These are phyloP conservation scores for Micractinium conductrix DNA, from an alignment of 139 green algal genomes.

Conservation along the genomic window DNA sequence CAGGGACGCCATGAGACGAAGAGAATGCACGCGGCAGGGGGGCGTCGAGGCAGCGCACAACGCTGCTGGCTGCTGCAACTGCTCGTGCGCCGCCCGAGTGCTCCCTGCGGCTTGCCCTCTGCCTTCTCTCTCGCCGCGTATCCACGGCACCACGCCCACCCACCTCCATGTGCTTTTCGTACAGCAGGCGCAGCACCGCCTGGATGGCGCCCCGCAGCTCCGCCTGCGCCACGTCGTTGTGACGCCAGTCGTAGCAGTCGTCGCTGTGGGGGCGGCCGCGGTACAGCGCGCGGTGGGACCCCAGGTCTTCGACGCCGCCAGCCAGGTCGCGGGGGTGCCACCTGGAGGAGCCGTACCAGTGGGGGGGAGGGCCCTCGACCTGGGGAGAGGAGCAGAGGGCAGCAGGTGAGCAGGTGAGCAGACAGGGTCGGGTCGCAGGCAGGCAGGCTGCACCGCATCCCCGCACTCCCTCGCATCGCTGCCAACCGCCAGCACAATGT, in stretches of 20 bases:
- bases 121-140: no score
- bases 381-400: neutral
- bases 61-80: neutral
- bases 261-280: neutral
- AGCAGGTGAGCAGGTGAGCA: neutral
- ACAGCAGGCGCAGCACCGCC: slow-evolving; percentile 69
- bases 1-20: no score
- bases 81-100: neutral
- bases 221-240: slow-evolving; percentile 50
- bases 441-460: no score
- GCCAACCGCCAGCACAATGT: no score
- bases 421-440: no score
- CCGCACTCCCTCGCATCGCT: no score
- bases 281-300: slow-evolving; percentile 15
- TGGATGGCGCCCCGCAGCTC: slow-evolving; percentile 55
- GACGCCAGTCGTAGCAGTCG: slow-evolving; percentile 47
- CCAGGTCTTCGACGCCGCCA: slow-evolving; percentile 9
- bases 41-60: neutral
- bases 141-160: neutral
- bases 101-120: neutral
- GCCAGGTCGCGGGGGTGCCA: slow-evolving; percentile 26
- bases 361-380: slow-evolving; percentile 58
- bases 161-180: slow-evolving; percentile 60
- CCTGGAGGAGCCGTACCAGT: slow-evolving; percentile 34
- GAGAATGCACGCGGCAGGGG: neutral